Evolutionary conservation across 257 asterid species (phyloP).

Genomic region (Dorcoceras hygrometricum): DNA sequence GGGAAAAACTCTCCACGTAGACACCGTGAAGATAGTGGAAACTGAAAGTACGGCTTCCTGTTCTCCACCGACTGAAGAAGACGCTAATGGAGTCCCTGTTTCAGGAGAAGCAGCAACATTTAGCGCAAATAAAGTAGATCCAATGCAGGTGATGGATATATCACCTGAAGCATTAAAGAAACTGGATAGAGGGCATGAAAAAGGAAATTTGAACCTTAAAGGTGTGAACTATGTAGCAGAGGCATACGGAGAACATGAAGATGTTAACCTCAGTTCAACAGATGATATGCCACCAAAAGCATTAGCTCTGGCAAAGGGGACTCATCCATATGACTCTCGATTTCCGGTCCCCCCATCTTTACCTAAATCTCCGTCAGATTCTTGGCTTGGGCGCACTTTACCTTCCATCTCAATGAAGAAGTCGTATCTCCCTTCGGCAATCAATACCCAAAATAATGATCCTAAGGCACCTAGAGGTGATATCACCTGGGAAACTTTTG

Average conservation of each 20-base stretch:
- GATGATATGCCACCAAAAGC: conserved; percentile 25
- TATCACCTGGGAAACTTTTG: conserved; percentile 62
- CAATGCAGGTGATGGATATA: conserved; percentile 27
- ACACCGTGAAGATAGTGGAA: conserved; percentile 45
- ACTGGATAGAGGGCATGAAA: conserved; percentile 11
- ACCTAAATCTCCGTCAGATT: conserved; percentile 79
- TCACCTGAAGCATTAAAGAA: conserved; percentile 28
- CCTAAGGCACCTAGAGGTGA: conserved; percentile 36
- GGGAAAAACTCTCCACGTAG: conserved; percentile 71
- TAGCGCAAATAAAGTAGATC: conserved; percentile 27
- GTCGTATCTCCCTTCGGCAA: conserved; percentile 29
- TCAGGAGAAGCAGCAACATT: conserved; percentile 23
- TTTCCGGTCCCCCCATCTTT: conserved; percentile 67
- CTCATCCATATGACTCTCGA: conserved; percentile 14
- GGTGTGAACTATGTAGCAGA: conserved; percentile 14
- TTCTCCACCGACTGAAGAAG: conserved; percentile 4
- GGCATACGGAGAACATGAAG: conserved; percentile 31
- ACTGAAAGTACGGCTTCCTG: conserved; percentile 26
- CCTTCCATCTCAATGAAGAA: conserved; percentile 54
- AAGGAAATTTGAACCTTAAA: conserved; percentile 18
- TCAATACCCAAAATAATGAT: conserved; percentile 26
- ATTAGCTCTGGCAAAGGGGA: conserved; percentile 14
- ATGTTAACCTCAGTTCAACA: conserved; percentile 12
- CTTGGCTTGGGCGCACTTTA: conserved; percentile 87
- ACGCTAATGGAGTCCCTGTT: conserved; percentile 15